Base-by-base conservation (phyloP, 441 rosid species). In the Gossypium davidsonii region DNA sequence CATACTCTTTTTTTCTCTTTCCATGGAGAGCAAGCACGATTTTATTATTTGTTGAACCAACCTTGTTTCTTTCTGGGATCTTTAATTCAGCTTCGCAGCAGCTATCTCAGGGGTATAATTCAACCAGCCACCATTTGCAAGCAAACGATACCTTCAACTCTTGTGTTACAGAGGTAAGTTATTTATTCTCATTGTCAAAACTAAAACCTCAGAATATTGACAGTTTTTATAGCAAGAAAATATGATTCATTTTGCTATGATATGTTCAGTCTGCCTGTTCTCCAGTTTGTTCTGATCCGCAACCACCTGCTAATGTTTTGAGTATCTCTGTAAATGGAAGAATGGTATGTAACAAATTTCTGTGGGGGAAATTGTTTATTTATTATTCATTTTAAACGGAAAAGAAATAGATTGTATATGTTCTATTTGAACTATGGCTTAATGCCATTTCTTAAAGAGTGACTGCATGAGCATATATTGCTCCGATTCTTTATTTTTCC, bases 141-240 rank as follows among this genome's bases (percentile, higher is more conserved):
- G 83, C 81, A 72, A 78, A 56, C 42, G 69, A 73, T 78, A 74
- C 85, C 49, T 53, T 67, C 20, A 59, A 63, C 37, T 79, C 82
- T 2, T 55, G 80, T 76, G 78, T 71, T 49, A 65, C 81, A 37
- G 85, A 87, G 88, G 89, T 82, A 85, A 87, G 91, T 81, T 64
- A 53, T 72, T 31, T 26, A 4, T 70, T 56, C 39, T 67, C 39
- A 25, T 21, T 74, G 70, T 63, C 58, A 72, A 59, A 76, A 46
- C 8, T 28, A 46, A 55, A 20, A 9, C 7, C 55, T 65, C 55
- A 6, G 11, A 15, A 61, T 3, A 75, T 71, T 5, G 21, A 67
- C 18, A 20, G 46, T 71, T 44, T 48, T 64, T 4, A 52, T 12
- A 15, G 61, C 25, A 80, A 48, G 21, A 51, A 4, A 70, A 55